Evolutionary conservation across 1,284 basidiomycete species (phyloP).

Genomic region (Tetrapyrgos nigripes): DNA sequence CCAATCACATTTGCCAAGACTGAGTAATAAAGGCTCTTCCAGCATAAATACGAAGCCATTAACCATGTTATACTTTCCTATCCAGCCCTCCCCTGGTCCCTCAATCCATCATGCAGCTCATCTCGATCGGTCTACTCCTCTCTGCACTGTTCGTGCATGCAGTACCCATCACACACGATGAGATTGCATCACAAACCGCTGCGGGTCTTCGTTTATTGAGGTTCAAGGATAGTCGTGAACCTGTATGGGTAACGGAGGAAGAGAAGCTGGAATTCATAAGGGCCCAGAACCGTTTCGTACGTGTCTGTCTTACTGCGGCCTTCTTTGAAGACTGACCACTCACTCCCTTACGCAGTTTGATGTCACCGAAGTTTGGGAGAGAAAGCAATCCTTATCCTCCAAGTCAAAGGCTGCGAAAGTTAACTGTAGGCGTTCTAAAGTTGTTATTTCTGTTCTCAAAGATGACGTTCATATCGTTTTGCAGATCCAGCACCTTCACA

Average conservation of each 20-base stretch:
- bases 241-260: slow-evolving; percentile 56
- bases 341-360: slow-evolving; percentile 40
- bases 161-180: slow-evolving; percentile 37
- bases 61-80: neutral
- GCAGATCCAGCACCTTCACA: slow-evolving; percentile 47
- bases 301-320: slow-evolving; percentile 6
- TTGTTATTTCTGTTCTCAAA: neutral
- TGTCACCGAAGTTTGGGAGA: slow-evolving; percentile 61
- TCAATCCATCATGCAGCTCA: neutral
- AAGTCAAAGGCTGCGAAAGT: slow-evolving; percentile 23
- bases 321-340: no score
- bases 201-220: slow-evolving; percentile 55
- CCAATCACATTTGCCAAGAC: no score
- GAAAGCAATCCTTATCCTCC: slow-evolving; percentile 39
- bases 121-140: slow-evolving; percentile 1
- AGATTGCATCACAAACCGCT: slow-evolving; percentile 41
- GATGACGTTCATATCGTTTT: slow-evolving; percentile 6
- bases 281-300: slow-evolving; percentile 40
- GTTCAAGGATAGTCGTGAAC: slow-evolving; percentile 47
- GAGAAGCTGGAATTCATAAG: slow-evolving; percentile 42
- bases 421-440: slow-evolving; percentile 30
- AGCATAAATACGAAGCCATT: no score
- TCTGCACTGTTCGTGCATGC: slow-evolving; percentile 17
- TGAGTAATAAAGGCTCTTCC: no score
- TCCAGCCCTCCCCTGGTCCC: neutral